These are phyloP conservation scores for Gastrodia elata DNA, from an alignment of 106 monocot genomes.

Conservation along the genomic window DNA sequence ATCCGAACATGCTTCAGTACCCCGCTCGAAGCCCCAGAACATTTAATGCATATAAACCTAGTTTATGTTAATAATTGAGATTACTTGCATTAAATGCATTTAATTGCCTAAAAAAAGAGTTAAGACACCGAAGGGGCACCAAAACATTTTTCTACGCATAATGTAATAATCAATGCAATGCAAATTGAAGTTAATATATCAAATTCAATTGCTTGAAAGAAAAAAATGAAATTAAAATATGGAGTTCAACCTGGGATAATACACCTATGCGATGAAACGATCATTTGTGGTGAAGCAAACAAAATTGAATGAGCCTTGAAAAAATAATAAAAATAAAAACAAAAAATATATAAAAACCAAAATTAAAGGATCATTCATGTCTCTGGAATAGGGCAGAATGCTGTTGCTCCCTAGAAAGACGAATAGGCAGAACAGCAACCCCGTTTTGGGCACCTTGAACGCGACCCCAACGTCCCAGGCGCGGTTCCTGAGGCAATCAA, in stretches of 20 bases:
- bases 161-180: too few species aligned
- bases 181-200: too few species aligned
- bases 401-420: slow-evolving; percentile 32
- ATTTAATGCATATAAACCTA: too few species aligned
- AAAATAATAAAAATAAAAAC: not conserved
- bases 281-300: not conserved
- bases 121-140: too few species aligned
- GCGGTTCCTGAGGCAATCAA: slow-evolving; percentile 48
- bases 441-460: slow-evolving; percentile 52
- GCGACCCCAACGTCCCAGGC: slow-evolving; percentile 72
- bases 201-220: too few species aligned
- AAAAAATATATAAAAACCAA: not conserved
- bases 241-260: not conserved
- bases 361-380: not conserved
- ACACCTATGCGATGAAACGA: not conserved
- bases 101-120: too few species aligned
- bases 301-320: not conserved
- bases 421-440: slow-evolving; percentile 52
- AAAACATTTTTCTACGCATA: too few species aligned
- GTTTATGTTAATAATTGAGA: too few species aligned
- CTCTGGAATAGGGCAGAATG: not conserved
- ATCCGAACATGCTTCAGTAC: too few species aligned
- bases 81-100: too few species aligned
- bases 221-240: not conserved
- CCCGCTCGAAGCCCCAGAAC: too few species aligned